Base-by-base conservation (phyloP, 768 basidiomycete species). In the Termitomyces sp. region DNA sequence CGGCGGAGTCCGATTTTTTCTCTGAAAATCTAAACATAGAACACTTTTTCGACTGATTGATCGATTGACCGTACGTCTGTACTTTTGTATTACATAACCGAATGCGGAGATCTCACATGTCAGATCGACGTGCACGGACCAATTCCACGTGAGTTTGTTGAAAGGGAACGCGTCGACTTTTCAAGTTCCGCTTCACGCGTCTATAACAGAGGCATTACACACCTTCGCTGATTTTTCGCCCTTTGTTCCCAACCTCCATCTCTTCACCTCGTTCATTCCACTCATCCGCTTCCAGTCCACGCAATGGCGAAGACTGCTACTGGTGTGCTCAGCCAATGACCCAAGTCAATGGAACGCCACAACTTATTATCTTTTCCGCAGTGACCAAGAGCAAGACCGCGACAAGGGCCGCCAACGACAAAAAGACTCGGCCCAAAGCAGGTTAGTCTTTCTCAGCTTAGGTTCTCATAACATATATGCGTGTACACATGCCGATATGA, bases 321-420 rank as follows among this genome's bases (percentile, higher is more conserved):
- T 54, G 78, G 82, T 81, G 53, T 15, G 73, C 21, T 66, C 30
- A 5, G 48, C 44, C 33, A 28, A 46, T 53, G 1, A 33, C 45
- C 43, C 17, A 7, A 43, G 15, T 30, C 19, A 9, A 44, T 12
- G 26, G 21, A 46, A 26, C 50, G 37, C 4, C 30, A 64, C 57
- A 60, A 56, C 45, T 15, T 42, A 12, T 31, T 37, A n/a, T 17
- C n/a, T 23, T 35, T 17, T 19, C 26, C 5, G 15, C 54, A 83
- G 83, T 69, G 53, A 80, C 79, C 6, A 74, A 73, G 58, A 81
- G 80, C 48, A 84, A 83, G 70, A 62, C 77, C 0, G 82, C 83
- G n/a, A 82, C 82, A 8, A 81, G 80, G 64, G 66, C 73, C 3
- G 78, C 80, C 53, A 82, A 77, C 48, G 67, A 70, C 8, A 81